Evolutionary conservation across 257 asterid species (phyloP).

Genomic region (Ilex aquifolium): DNA sequence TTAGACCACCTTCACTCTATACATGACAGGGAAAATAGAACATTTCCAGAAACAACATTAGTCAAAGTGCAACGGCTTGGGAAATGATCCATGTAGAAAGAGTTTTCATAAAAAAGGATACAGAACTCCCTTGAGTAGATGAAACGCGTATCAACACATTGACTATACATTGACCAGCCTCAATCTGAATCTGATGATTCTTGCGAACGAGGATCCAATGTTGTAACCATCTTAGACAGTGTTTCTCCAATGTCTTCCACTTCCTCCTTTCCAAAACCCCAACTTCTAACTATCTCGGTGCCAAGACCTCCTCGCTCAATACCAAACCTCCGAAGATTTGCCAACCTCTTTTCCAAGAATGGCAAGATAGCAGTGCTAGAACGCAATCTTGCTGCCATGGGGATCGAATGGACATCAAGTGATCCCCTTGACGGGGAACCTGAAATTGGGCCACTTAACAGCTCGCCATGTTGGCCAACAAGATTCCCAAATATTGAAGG

Average conservation of each 20-base stretch:
- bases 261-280: slow-evolving; percentile 87
- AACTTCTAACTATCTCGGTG: slow-evolving; percentile 40
- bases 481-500: slow-evolving; percentile 63
- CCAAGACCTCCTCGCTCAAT: slow-evolving; percentile 69
- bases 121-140: too few species aligned
- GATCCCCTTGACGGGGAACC: slow-evolving; percentile 52
- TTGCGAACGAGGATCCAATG: slow-evolving; percentile 40
- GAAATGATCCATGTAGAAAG: too few species aligned
- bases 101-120: too few species aligned
- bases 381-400: slow-evolving; percentile 86
- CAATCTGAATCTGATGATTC: slow-evolving; percentile 70
- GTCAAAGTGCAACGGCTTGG: too few species aligned
- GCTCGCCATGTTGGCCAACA: slow-evolving; percentile 68
- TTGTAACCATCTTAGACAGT: slow-evolving; percentile 55
- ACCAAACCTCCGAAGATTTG: slow-evolving; percentile 59
- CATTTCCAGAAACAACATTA: too few species aligned
- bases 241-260: slow-evolving; percentile 66
- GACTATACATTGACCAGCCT: not conserved
- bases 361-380: slow-evolving; percentile 78
- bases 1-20: too few species aligned
- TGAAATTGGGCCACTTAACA: slow-evolving; percentile 34
- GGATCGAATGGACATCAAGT: slow-evolving; percentile 78
- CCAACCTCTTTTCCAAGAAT: slow-evolving; percentile 52
- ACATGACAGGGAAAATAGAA: too few species aligned
- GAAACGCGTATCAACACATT: too few species aligned